Evolutionary conservation across 306 rosid genomes (phyloP).

Genomic region (Corylus avellana): DNA sequence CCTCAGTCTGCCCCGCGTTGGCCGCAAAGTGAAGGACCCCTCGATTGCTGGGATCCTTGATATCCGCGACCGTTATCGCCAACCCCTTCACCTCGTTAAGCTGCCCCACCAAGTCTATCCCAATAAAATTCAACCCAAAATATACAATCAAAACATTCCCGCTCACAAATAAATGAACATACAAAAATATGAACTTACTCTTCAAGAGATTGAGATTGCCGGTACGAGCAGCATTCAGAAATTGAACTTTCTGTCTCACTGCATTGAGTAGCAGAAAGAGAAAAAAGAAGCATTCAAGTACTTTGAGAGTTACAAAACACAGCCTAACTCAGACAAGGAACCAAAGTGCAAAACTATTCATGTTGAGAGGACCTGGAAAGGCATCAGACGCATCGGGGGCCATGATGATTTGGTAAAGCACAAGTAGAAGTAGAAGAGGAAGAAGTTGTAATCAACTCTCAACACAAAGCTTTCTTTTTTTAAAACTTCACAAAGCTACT

Average conservation of each 20-base stretch:
- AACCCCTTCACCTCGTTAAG: constrained; percentile 77
- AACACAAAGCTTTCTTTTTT: not conserved
- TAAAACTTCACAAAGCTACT: too few relatives aligned
- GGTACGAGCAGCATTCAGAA: constrained; percentile 77
- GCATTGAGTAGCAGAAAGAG: constrained; percentile 15
- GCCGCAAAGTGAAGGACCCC: constrained; percentile 95
- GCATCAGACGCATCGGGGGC: constrained; percentile 85
- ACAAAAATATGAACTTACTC: constrained; percentile 40
- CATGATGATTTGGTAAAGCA: constrained; percentile 34
- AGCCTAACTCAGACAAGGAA: not conserved
- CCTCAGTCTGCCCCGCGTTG: constrained; percentile 75
- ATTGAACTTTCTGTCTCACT: constrained; percentile 77
- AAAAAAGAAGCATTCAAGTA: not conserved
- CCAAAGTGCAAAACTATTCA: not conserved
- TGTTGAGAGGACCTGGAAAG: constrained; percentile 57
- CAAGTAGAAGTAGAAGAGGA: too few relatives aligned
- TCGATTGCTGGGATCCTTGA: constrained; percentile 86
- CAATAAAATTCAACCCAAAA: constrained; percentile 14
- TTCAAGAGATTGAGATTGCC: constrained; percentile 83
- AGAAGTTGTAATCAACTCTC: not conserved
- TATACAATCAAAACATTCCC: not conserved
- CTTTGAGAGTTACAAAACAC: not conserved
- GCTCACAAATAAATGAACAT: not conserved
- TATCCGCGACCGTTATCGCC: constrained; percentile 63
- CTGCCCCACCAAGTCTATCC: constrained; percentile 63